These are phyloP conservation scores for Fusarium oligoseptatum DNA, from an alignment of 2,329 filamentous ascomycete species.

Conservation along the genomic window DNA sequence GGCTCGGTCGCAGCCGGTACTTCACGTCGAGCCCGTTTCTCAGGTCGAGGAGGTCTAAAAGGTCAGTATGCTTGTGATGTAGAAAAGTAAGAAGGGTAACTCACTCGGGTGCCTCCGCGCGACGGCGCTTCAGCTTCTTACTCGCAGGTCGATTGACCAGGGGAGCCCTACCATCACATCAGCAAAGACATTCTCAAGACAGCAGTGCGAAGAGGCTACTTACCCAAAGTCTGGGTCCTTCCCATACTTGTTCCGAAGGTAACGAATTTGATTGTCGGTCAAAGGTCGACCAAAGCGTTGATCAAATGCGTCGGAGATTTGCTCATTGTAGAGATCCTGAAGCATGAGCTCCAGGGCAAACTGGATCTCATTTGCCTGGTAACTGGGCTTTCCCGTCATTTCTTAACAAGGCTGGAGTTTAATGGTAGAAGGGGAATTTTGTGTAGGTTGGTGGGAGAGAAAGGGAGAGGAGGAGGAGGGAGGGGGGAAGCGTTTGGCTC, in stretches of 20 bases:
- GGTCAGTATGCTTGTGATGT: background rate
- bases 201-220: slow-evolving; percentile 22
- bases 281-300: slow-evolving; percentile 47
- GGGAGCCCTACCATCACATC: slow-evolving; percentile 15
- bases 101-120: slow-evolving; percentile 22
- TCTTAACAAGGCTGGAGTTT: background rate
- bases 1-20: background rate
- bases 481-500: background rate
- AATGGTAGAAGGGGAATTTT: no score
- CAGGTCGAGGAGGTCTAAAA: background rate
- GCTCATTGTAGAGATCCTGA: slow-evolving; percentile 38
- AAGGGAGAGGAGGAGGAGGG: no score
- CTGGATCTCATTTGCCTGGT: slow-evolving; percentile 52
- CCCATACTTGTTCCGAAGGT: slow-evolving; percentile 58
- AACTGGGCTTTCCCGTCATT: slow-evolving; percentile 50
- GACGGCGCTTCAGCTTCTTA: slow-evolving; percentile 30
- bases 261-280: slow-evolving; percentile 54
- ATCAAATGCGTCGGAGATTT: slow-evolving; percentile 48
- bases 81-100: background rate
- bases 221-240: slow-evolving; percentile 56
- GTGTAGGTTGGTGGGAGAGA: no score
- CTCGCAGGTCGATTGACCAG: slow-evolving; percentile 27
- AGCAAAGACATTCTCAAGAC: background rate
- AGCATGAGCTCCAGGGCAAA: slow-evolving; percentile 52
- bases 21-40: slow-evolving; percentile 7